phyloP scores from a whole-genome alignment of 805 yeast genomes.

The Cyberlindnera mycetangii region DNA sequence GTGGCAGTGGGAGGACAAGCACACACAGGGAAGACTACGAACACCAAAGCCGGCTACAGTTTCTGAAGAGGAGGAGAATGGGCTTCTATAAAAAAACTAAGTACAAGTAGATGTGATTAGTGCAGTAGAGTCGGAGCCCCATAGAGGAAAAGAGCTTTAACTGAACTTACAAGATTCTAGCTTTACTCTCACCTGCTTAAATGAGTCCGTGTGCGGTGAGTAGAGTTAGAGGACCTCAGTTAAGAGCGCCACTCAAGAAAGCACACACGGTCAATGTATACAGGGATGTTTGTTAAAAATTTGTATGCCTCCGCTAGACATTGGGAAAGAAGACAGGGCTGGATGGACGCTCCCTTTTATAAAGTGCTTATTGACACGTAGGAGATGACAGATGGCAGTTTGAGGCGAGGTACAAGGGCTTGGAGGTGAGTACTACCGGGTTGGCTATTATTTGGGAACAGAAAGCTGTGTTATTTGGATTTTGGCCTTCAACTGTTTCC shows the following conservation, averaged over 20 bases:
- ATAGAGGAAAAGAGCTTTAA: constrained; percentile 12
- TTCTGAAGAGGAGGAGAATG: not conserved
- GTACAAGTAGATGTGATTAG: constrained; percentile 10
- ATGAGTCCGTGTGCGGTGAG: constrained; percentile 16
- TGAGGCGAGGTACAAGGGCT: no score
- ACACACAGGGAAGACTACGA: not conserved
- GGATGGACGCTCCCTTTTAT: no score
- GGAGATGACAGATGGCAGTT: no score
- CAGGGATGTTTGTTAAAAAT: constrained; percentile 13
- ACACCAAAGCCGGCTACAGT: no score
- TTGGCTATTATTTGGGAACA: no score
- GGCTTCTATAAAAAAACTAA: not conserved
- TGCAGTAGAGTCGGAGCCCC: constrained; percentile 23
- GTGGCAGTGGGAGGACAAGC: no score
- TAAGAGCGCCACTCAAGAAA: constrained; percentile 2
- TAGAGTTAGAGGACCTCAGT: not conserved
- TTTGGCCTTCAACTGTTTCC: no score
- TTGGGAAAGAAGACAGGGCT: no score
- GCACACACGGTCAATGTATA: constrained; percentile 18
- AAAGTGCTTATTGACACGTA: no score
- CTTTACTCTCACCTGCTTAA: constrained; percentile 19
- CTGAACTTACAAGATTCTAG: constrained; percentile 23
- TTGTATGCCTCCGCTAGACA: no score
- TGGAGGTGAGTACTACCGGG: no score
- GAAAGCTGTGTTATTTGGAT: no score